Base-by-base conservation (phyloP, 2,329 filamentous ascomycete species). In the Colletotrichum scovillei region DNA sequence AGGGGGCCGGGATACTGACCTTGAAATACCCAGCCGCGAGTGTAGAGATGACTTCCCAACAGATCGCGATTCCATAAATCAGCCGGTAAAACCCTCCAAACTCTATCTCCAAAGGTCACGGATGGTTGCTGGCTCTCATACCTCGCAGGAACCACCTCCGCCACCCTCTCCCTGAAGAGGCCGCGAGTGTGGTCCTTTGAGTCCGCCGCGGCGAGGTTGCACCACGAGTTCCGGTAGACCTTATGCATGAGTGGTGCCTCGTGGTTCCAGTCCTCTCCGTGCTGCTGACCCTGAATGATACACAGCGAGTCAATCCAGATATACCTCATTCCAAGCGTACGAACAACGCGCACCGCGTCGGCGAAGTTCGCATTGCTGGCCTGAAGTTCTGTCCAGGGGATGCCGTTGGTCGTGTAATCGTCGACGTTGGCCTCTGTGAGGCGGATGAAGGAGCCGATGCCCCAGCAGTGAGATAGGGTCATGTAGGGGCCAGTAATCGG, bases 241-340 rank as follows among this genome's bases (percentile, higher is more conserved):
- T 65, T 58, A 4, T 66, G 69, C 75, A 76, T 76, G 16, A 56
- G 53, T 12, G 59, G 24, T 0, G 73, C 67, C 65, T 78, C 75
- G 0, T 19, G 24, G 2, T 69, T 52, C 77, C 76, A 78, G 24
- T 78, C 77, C 0, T 63, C 46, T 14, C n/a, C 63, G 8, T 72
- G 66, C 35, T 75, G 73, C 3, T 46, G 22, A 3, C 26, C 42
- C 49, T 78, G 77, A 7, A 78, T 65, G 55, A 79, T 80, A 56
- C 78, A 80, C 2, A 79, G 64, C 4, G 77, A 78, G 64, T 79
- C 78, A 30, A 79, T 78, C 78, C 78, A 79, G 5, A 79, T 19
- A 24, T 78, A 79, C 2, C 63, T 46, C 42, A 74, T n/a, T 4
- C 75, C 76, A 5, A 78, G 57, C 11, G 52, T 35, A 1, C 73